Evolutionary conservation across 129 eudicot species (phyloP), one percentile per base, ranked within the genome.

Genomic region (Deinandra increscens): DNA sequence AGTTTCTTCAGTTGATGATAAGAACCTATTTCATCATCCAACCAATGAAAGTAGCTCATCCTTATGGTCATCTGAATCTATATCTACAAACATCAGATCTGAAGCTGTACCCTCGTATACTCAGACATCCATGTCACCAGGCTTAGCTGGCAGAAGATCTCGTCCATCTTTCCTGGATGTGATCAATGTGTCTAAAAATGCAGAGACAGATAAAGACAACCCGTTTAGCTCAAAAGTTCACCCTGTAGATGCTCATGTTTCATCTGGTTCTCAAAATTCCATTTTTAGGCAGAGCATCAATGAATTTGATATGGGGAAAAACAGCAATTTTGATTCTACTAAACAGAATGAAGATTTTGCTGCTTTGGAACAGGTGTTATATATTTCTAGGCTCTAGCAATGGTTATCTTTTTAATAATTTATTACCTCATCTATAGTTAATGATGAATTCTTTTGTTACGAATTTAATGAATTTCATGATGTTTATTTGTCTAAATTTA

Each of bases 321-420:
- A 60, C 31, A 77, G 68, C 59, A n/a, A n/a, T n/a, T 83, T 76
- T 60, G 68, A 75, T 78, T 83, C 88, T 41, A 72, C 71, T 36
- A 89, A 86, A 81, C 95, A 86, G 81, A 83, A 92, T 70, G 98
- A 89, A 75, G 97, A 89, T 62, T 93, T 89, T 81, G 87, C 92
- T 80, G 98, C 96, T 81, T 79, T 93, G 67, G 98, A 93, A 85
- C 97, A 91, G 96, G 98, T 91, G 88, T 68, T n/a, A 37, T 54
- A 7, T 44, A 48, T 41, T 58, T 26, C 39, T 26, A 20, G n/a
- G 34, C 60, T 17, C 56, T 50, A 54, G 60, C 33, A 22, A 20
- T 54, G 34, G 4, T 54, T 54, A 22, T 22, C 36, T 39, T 51
- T 51, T 33, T 33, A 18, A 42, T 49, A 10, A 11, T 17, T 26